A percentile compares a stretch with the other conserved stretches of the same genome.
These are phyloP conservation scores for Cryptococcus wingfieldii DNA, from an alignment of 1,284 basidiomycete species.

Conservation along the genomic window DNA sequence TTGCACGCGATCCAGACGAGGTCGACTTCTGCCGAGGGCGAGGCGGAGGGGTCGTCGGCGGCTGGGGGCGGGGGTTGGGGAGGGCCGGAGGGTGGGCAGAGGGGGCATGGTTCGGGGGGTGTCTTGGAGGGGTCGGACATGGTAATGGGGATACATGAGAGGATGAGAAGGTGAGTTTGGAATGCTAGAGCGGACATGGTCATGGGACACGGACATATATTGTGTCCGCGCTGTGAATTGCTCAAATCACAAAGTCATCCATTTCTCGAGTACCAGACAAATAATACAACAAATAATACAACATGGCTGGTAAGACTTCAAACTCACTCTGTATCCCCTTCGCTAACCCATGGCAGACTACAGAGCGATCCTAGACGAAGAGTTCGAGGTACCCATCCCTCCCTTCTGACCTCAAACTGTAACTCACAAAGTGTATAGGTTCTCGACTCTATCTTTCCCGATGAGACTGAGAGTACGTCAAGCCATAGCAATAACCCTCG, in stretches of 20 bases:
- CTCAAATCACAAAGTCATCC: too few species aligned
- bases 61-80: slow-evolving; percentile 7
- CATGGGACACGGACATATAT: too few species aligned
- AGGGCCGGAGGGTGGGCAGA: slow-evolving; percentile 12
- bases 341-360: slow-evolving; percentile 35
- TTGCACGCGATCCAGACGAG: slow-evolving; percentile 45
- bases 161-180: too few species aligned
- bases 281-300: too few species aligned
- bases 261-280: too few species aligned
- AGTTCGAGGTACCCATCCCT: slow-evolving; percentile 68
- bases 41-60: neutral
- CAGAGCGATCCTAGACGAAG: slow-evolving; percentile 59
- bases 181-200: too few species aligned
- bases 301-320: too few species aligned
- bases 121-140: neutral
- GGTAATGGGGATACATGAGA: too few species aligned
- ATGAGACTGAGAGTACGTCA: slow-evolving; percentile 82
- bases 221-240: too few species aligned
- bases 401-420: neutral
- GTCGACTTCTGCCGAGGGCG: slow-evolving; percentile 4
- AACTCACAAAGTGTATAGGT: slow-evolving; percentile 56
- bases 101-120: slow-evolving; percentile 16
- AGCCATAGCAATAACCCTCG: slow-evolving; percentile 4
- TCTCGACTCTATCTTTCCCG: slow-evolving; percentile 90
- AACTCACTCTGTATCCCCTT: neutral